A percentile compares a stretch with the other conserved stretches of the same genome.
Conservation (phyloP, 2,329 filamentous ascomycete genomes). For the Talaromyces sp. region DNA sequence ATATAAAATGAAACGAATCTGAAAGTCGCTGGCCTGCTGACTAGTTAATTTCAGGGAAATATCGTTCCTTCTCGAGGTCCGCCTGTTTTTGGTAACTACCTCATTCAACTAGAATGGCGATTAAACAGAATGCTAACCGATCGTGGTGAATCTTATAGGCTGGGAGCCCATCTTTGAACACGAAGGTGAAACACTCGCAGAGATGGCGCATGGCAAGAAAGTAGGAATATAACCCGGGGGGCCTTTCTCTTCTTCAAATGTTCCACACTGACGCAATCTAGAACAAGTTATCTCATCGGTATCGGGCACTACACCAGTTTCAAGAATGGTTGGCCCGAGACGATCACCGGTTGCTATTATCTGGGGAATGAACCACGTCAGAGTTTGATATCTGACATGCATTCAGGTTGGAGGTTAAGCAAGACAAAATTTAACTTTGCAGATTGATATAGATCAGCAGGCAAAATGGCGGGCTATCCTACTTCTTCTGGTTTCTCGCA, state of each 20-base stretch:
- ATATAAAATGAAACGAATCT: not conserved
- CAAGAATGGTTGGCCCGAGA: conserved; percentile 15
- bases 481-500: not conserved
- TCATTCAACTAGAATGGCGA: conserved; percentile 11
- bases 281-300: conserved; percentile 22
- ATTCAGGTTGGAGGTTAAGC: not conserved
- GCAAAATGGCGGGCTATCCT: not conserved
- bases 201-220: conserved; percentile 76
- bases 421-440: not conserved
- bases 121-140: conserved; percentile 1
- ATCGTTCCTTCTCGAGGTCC: conserved; percentile 78
- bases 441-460: not conserved
- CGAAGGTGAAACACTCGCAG: conserved; percentile 79
- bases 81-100: conserved; percentile 69
- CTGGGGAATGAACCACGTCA: not conserved
- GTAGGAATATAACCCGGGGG: conserved; percentile 7
- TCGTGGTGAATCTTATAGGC: conserved; percentile 56
- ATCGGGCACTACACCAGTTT: conserved; percentile 16
- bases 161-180: conserved; percentile 93
- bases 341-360: conserved; percentile 1
- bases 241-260: not conserved
- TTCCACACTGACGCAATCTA: conserved; percentile 7
- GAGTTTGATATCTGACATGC: not conserved
- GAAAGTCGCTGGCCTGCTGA: conserved; percentile 53
- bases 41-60: conserved; percentile 57